Conservation (phyloP, 1,284 basidiomycete species). For the Acaromyces ingoldii region DNA sequence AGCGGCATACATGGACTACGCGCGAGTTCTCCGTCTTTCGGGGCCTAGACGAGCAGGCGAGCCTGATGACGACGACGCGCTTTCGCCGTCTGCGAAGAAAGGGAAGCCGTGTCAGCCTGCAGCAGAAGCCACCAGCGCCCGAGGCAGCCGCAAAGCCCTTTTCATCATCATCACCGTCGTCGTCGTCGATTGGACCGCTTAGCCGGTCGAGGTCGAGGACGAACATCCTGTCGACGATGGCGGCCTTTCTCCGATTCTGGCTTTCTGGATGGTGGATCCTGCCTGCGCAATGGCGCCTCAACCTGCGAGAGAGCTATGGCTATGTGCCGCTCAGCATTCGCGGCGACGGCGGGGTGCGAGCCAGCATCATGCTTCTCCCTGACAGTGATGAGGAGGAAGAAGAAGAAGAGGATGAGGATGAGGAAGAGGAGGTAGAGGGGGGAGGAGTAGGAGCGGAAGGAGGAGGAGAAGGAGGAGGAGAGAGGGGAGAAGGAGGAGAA, state of each 20-base stretch:
- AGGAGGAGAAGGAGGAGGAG: background rate
- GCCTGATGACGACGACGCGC: conserved; percentile 1
- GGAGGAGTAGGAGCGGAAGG: background rate
- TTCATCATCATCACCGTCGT: background rate
- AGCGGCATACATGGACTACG: conserved; percentile 28
- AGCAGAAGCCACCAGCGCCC: background rate
- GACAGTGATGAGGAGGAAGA: conserved; percentile 29
- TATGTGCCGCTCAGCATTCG: conserved; percentile 40
- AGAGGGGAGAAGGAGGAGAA: background rate
- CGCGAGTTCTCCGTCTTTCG: conserved; percentile 31
- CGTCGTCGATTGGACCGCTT: conserved; percentile 10
- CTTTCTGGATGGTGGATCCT: conserved; percentile 31
- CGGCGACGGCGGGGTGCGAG: conserved; percentile 33
- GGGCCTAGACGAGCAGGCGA: conserved; percentile 1
- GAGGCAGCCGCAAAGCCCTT: background rate
- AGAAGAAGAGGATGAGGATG: conserved; percentile 5
- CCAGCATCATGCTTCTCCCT: conserved; percentile 31
- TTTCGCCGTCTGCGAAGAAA: background rate
- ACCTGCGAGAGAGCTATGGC: conserved; percentile 17
- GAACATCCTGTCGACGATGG: conserved; percentile 13
- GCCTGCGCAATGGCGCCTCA: conserved; percentile 27
- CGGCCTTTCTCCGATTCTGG: conserved; percentile 30
- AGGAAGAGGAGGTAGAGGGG: background rate
- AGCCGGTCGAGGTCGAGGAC: conserved; percentile 1
- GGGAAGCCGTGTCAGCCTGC: no score